Base-by-base conservation (phyloP, 208 protist species). In the Acanthamoeba divionensis region DNA sequence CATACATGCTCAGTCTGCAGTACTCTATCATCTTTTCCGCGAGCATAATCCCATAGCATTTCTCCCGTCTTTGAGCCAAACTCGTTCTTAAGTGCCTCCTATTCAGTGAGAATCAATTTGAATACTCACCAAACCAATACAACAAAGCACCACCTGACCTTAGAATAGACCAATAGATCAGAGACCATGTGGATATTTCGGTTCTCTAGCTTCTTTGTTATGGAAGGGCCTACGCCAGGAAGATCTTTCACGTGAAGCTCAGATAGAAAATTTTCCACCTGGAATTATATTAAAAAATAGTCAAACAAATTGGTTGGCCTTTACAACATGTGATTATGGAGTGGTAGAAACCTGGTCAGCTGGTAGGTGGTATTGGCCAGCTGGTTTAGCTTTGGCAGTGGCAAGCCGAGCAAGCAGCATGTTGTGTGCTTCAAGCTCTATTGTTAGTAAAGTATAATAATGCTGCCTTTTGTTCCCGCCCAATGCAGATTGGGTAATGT, bases 11-110 rank as follows among this genome's bases (percentile, higher is more conserved):
- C 12, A 10, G 55, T 31, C 33, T 86, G 48, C 21, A 86, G 67
- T 8, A 57, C 29, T 5, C 77, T 50, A 7, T 86, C 55, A 24
- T 86, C 77, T 1, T 69, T 5, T 8, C 77, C 77, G 1, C 77
- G 77, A 47, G 77, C 77, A 47, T 69, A 86, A 13, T 86, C 29
- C 52, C 48, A 86, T 44, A 86, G 55, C 77, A 86, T 86, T 44
- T 62, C 24, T 29, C 77, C 77, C 38, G 63, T 86, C 54, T 62
- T 66, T 33, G 63, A 69, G 26, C 77, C 77, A 12, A 86, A 31
- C 29, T 62, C 77, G 18, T 86, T 86, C 38, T 86, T 41, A 8
- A 86, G 55, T 44, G 38, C 44, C 29, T 86, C 77, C 77, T 80
- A 21, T 8, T 15, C 9, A 67, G 29, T 31, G 60, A 67, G 36